Conservation (phyloP, 345 rosid genomes). For the Gossypium raimondii region DNA sequence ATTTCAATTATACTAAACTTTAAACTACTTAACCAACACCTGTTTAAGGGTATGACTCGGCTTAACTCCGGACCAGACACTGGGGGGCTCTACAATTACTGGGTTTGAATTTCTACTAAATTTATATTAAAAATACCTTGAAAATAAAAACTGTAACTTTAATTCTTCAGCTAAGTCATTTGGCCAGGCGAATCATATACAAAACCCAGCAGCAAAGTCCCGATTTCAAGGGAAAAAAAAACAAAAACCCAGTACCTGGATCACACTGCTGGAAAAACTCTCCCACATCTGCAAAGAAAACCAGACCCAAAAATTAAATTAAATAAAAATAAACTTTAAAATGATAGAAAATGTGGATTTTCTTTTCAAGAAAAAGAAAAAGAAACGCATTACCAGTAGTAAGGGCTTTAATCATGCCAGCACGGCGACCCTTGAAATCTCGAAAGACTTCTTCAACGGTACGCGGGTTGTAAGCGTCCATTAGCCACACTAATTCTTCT, state of each 20-base stretch:
- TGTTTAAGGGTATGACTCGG: too few species aligned
- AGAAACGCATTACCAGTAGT: conserved; percentile 36
- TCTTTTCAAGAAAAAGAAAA: too few species aligned
- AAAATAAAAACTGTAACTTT: too few species aligned
- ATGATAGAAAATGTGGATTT: background rate
- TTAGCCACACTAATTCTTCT: background rate
- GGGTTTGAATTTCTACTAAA: too few species aligned
- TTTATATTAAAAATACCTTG: too few species aligned
- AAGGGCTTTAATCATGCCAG: conserved; percentile 68
- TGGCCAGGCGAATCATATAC: too few species aligned
- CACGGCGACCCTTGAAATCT: conserved; percentile 72
- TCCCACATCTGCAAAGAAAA: conserved; percentile 48
- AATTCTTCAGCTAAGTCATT: too few species aligned
- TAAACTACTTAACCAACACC: background rate
- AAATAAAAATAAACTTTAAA: background rate
- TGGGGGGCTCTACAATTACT: too few species aligned
- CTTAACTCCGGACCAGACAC: too few species aligned
- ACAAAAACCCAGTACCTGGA: conserved; percentile 46
- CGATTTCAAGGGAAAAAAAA: background rate
- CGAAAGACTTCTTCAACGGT: conserved; percentile 71
- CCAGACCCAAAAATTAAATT: background rate
- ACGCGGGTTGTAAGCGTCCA: conserved; percentile 70
- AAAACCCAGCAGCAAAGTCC: too few species aligned
- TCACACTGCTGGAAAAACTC: conserved; percentile 72
- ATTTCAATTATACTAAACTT: background rate